These are phyloP conservation scores for Serendipita sp. DNA, from an alignment of 768 basidiomycete genomes.

Conservation along the genomic window DNA sequence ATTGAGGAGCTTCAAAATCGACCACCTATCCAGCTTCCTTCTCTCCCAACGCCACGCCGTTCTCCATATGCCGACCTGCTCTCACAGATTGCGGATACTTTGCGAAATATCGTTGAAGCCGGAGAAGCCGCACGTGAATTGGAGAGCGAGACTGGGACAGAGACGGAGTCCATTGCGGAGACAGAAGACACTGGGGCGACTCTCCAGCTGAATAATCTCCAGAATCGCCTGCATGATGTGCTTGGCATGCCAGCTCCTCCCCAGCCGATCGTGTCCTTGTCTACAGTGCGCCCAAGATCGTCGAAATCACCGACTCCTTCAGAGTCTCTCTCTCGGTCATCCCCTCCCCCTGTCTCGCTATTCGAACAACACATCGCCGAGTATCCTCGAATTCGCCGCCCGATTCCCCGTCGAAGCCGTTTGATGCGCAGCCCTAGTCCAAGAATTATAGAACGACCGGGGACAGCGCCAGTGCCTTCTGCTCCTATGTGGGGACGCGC, in stretches of 20 bases:
- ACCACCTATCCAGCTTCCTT: slow-evolving; percentile 22
- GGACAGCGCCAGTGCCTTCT: not conserved
- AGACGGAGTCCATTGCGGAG: slow-evolving; percentile 8
- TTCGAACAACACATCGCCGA: slow-evolving; percentile 1
- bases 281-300: not conserved
- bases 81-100: slow-evolving; percentile 19
- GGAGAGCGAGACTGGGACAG: not conserved
- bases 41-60: slow-evolving; percentile 22
- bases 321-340: too few relatives aligned
- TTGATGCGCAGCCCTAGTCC: not conserved
- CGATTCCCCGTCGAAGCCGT: not conserved
- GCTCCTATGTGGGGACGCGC: not conserved
- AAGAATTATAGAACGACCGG: not conserved
- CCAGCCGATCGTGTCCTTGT: not conserved
- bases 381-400: slow-evolving; percentile 1
- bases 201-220: not conserved
- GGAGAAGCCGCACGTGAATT: not conserved
- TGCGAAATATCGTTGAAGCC: slow-evolving; percentile 15
- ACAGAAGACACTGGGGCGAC: slow-evolving; percentile 9
- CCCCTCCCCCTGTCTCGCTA: not conserved
- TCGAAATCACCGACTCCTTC: too few relatives aligned
- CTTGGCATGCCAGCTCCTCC: slow-evolving; percentile 1
- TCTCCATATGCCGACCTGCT: slow-evolving; percentile 19
- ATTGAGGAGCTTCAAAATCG: slow-evolving; percentile 45
- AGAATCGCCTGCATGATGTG: slow-evolving; percentile 1